phyloP scores from a whole-genome alignment of 306 rosid species.

The Prunus campanulata region DNA sequence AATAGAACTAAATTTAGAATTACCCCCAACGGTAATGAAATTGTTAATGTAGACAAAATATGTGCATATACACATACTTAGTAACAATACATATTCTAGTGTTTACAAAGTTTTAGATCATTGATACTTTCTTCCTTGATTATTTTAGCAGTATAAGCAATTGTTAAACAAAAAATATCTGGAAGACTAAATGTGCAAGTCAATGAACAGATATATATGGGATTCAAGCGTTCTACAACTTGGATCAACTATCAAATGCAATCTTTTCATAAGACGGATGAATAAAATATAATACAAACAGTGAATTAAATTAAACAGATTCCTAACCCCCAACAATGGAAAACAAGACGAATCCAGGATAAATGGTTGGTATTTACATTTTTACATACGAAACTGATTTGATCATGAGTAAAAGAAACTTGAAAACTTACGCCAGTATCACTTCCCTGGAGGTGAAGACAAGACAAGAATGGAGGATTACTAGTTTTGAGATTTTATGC shows the following conservation, averaged over 20 bases:
- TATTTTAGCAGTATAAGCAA: not conserved
- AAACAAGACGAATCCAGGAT: not conserved
- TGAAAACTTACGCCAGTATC: not conserved
- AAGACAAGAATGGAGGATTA: not conserved
- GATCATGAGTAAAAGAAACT: not conserved
- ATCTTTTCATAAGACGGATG: too few relatives aligned
- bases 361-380: not conserved
- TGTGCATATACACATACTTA: not conserved
- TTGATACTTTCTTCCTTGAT: not conserved
- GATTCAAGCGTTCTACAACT: not conserved
- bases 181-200: not conserved
- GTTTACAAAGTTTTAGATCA: not conserved
- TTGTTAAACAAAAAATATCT: not conserved
- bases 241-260: too few relatives aligned
- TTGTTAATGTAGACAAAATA: too few relatives aligned
- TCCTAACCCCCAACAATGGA: too few relatives aligned
- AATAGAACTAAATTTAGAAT: not conserved
- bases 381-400: not conserved
- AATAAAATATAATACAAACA: too few relatives aligned
- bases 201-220: not conserved
- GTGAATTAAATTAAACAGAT: too few relatives aligned
- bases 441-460: too few relatives aligned
- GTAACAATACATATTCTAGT: too few relatives aligned
- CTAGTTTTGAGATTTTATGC: not conserved
- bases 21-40: not conserved